Conservation (phyloP, 805 yeast species). For the Metschnikowia chrysomelidarum region DNA sequence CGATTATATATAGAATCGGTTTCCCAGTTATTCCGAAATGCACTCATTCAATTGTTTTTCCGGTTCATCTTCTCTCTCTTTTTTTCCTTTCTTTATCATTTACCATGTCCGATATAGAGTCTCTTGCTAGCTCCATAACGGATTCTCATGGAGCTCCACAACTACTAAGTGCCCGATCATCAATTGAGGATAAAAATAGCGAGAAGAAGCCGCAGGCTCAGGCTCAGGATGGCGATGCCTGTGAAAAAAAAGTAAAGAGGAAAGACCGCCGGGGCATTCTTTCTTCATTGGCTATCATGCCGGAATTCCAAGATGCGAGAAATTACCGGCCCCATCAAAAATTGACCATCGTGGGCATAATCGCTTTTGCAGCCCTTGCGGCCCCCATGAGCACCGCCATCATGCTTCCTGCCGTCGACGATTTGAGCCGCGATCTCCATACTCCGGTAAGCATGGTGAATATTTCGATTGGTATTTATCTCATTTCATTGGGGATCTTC, state of each 20-base stretch:
- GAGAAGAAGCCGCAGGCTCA: too few species aligned
- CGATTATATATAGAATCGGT: too few species aligned
- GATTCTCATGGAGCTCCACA: too few species aligned
- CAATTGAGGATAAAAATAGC: too few species aligned
- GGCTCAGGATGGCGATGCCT: too few species aligned
- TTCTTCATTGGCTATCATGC: slow-evolving; percentile 49
- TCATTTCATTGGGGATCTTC: slow-evolving; percentile 70
- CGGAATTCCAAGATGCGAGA: slow-evolving; percentile 74
- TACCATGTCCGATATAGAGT: too few species aligned
- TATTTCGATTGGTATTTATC: slow-evolving; percentile 75
- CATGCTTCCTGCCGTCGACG: slow-evolving; percentile 72
- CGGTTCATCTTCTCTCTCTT: too few species aligned
- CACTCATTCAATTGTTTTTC: too few species aligned
- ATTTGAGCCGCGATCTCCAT: slow-evolving; percentile 51
- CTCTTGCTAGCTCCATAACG: too few species aligned
- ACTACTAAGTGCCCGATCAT: too few species aligned
- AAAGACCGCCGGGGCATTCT: slow-evolving; percentile 58
- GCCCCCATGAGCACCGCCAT: slow-evolving; percentile 93
- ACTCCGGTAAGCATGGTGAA: slow-evolving; percentile 64
- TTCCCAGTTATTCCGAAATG: too few species aligned
- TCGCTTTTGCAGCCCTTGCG: slow-evolving; percentile 71
- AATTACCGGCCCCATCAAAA: slow-evolving; percentile 54
- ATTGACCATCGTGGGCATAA: slow-evolving; percentile 53
- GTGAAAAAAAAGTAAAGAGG: slow-evolving; percentile 11
- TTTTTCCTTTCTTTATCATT: too few species aligned